Base-by-base conservation (phyloP, 805 yeast genomes). In the Grigorovia humatica region DNA sequence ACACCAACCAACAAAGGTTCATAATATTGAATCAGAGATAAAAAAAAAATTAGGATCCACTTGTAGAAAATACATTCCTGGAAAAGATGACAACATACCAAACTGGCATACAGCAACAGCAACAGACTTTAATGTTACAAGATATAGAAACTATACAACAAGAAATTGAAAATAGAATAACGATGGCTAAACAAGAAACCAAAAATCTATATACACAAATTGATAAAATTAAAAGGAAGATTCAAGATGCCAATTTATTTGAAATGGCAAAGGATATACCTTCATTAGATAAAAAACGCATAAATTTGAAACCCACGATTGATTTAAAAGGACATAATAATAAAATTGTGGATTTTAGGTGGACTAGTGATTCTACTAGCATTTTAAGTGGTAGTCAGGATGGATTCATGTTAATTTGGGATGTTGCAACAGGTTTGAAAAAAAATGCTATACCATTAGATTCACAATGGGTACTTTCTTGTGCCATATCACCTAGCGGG, bases 351-450 rank as follows among this genome's bases (percentile, higher is more conserved):
- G 79, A 81, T 52, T 70, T 85, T 52, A 72, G 79, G 49, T 86
- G 96, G 95, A 76, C 81, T 50, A 64, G 72, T 0, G 82, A 83
- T 61, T 76, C 85, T n/a, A 66, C 69, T 46, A 75, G 74, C 46
- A 61, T 89, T 2, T 66, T 88, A 9, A 79, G 88, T 48, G 88
- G 88, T 0, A 82, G 91, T 27, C 96, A 87, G 63, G 97, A 90
- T 67, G 96, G 96, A 1, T 85, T 80, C 61, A 72, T 88, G 72
- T 73, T 90, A 42, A 67, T 87, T 19, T 90, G 97, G 96, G 91
- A 89, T 64, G 75, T 88, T 0, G 70, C 76, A 3, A 77, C 87
- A 0, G 90, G 89, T 2, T 70, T 78, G 55, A 90, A 89, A 61
- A 71, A 77, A 51, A 80, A 81, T 51, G 88, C 88, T 0, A 78